Conservation (phyloP, 495 filamentous ascomycete genomes). For the Podospora anserina region DNA sequence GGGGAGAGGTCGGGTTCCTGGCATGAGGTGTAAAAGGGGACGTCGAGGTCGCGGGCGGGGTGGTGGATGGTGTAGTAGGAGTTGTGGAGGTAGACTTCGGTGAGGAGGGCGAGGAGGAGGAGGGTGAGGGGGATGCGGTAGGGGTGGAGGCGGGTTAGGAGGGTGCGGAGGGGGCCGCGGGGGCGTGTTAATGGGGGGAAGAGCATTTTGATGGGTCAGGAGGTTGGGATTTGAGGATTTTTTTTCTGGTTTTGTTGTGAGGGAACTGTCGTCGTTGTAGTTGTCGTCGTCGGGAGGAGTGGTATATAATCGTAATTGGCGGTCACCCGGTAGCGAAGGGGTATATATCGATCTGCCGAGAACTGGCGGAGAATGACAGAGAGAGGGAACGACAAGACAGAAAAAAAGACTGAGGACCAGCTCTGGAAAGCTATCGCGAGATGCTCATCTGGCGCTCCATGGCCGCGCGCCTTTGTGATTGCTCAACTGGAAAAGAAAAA, state of each 20-base stretch:
- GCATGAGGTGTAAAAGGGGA: conserved; percentile 43
- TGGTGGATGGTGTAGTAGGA: conserved; percentile 31
- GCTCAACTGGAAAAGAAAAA: background rate
- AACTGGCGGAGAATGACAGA: background rate
- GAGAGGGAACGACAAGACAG: background rate
- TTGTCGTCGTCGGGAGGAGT: background rate
- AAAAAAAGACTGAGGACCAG: background rate
- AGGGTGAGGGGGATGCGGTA: conserved; percentile 11
- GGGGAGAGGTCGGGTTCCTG: conserved; percentile 42
- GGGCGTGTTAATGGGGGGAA: background rate
- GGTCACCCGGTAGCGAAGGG: background rate
- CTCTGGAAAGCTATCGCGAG: background rate
- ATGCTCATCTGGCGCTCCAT: background rate
- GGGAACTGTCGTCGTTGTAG: no score
- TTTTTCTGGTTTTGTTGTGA: no score
- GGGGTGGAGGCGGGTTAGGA: background rate
- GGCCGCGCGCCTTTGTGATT: background rate
- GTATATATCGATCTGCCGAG: background rate
- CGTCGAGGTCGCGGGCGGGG: conserved; percentile 39
- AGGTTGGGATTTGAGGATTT: background rate
- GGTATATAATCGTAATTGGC: background rate
- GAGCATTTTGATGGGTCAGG: background rate
- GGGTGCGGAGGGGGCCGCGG: background rate
- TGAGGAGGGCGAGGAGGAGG: conserved; percentile 23
- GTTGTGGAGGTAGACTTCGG: conserved; percentile 34